Evolutionary conservation across 2,329 filamentous ascomycete genomes (phyloP).

Genomic region (Achaetomium macrosporum): DNA sequence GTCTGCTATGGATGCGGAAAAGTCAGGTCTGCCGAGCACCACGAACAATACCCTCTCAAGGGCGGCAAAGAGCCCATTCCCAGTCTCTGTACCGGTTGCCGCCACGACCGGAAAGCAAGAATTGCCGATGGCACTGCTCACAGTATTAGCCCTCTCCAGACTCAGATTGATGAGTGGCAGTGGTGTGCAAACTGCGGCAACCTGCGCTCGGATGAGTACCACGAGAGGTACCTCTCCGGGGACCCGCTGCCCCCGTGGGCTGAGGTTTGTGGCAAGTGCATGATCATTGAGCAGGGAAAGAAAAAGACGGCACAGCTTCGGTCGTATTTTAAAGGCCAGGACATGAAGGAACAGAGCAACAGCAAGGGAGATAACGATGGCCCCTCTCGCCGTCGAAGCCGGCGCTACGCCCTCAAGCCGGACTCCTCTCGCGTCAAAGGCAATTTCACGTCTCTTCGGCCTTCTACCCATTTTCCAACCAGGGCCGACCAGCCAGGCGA

Average conservation of each 20-base stretch:
- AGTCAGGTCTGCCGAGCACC: background rate
- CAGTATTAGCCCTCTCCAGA: background rate
- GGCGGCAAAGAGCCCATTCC: background rate
- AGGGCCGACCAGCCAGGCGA: background rate
- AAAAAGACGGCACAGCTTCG: background rate
- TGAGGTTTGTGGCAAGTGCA: conserved; percentile 7
- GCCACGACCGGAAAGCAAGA: background rate
- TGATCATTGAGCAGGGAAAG: background rate
- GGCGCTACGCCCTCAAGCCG: background rate
- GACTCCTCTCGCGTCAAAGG: background rate
- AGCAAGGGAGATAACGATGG: background rate
- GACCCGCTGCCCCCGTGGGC: background rate
- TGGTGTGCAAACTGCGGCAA: conserved; percentile 16
- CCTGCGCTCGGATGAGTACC: conserved; percentile 12
- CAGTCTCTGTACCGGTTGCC: conserved; percentile 11
- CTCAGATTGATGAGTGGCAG: conserved; percentile 4
- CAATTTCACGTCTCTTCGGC: background rate
- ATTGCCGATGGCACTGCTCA: background rate
- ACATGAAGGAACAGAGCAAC: background rate
- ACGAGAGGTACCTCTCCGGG: conserved; percentile 1
- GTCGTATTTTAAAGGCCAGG: background rate
- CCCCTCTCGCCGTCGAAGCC: background rate
- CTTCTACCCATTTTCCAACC: background rate
- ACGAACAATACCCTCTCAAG: background rate
- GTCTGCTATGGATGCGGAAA: conserved; percentile 8